Evolutionary conservation across 768 basidiomycete genomes (phyloP), one percentile per base, ranked within the genome.

Genomic region (Brasilioporus rufonigricans): DNA sequence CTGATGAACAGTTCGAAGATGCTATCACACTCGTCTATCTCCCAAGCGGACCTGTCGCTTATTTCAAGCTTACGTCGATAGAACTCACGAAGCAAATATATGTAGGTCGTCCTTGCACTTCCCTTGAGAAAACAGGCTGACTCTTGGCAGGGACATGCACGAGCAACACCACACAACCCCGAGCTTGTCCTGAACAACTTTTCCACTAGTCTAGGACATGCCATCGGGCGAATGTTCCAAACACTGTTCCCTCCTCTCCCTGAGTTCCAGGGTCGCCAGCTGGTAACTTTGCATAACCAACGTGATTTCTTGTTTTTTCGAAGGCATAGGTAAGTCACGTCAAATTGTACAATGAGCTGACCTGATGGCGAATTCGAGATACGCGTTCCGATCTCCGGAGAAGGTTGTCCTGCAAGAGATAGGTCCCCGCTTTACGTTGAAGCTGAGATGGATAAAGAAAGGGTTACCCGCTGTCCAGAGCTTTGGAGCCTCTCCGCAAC

Each of bases 301-400:
- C 84, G 97, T 44, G 97, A 99, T 74, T 99, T 98, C 73, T 74
- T 99, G 53, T 99, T 99, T 76, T 96, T 99, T 77, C 78, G 97
- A 59, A 79, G 97, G 54, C 97, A 98, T 77, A 83, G 97, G 86
- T 96, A 56, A 49, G 82, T 66, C 43, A 57, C 8, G 50, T 57
- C 29, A 26, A 36, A 32, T 8, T 48, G 1, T 32, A 8, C 44
- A 9, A 44, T 53, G 27, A 27, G 16, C 19, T 6, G 36, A 40
- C 2, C 56, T 66, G 23, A 70, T 26, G 21, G 18, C 44, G 26
- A 14, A 54, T 33, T 16, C 32, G 57, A 95, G 91, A 64, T 96
- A 94, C 71, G 93, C 93, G 38, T 98, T 95, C 73, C 85, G 89
- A 46, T 93, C 91, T 2, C 78, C 89, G 4, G 93, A 95, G 60